Percentiles rank a stretch among this genome's conserved stretches.
These are phyloP conservation scores for Rhizopogon sp. DNA, from an alignment of 768 basidiomycete genomes.

Conservation along the genomic window DNA sequence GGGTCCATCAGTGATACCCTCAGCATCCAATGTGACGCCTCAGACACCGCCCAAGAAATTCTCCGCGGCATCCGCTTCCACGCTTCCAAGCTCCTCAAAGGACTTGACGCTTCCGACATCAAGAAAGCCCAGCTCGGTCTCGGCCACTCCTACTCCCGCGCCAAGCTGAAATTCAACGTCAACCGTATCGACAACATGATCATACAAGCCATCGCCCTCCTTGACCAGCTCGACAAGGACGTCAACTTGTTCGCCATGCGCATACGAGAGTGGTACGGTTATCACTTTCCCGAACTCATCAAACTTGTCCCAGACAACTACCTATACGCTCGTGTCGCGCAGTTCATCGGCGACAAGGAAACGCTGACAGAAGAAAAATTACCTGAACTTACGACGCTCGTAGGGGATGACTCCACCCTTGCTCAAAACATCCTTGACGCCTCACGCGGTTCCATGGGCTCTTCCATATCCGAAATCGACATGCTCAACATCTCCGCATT, in stretches of 20 bases:
- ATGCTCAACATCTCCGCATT: slow-evolving; percentile 94
- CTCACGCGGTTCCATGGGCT: slow-evolving; percentile 91
- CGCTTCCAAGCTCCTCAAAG: slow-evolving; percentile 81
- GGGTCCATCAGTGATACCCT: slow-evolving; percentile 72
- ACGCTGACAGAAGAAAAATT: slow-evolving; percentile 63
- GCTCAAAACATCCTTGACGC: slow-evolving; percentile 96
- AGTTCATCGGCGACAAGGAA: slow-evolving; percentile 90
- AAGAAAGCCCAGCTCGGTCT: slow-evolving; percentile 93
- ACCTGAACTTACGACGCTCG: slow-evolving; percentile 69
- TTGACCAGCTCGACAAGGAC: slow-evolving; percentile 99
- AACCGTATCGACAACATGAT: slow-evolving; percentile 99
- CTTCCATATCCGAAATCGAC: slow-evolving; percentile 85
- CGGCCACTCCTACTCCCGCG: slow-evolving; percentile 95
- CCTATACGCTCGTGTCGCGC: slow-evolving; percentile 79
- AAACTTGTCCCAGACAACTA: slow-evolving; percentile 91
- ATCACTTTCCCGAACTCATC: slow-evolving; percentile 97
- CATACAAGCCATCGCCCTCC: slow-evolving; percentile 96
- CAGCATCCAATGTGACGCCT: slow-evolving; percentile 71
- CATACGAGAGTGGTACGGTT: slow-evolving; percentile 97
- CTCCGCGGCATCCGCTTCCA: slow-evolving; percentile 92
- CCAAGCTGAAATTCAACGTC: slow-evolving; percentile 97
- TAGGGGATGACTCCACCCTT: slow-evolving; percentile 79
- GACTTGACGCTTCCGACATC: slow-evolving; percentile 84
- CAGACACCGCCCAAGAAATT: slow-evolving; percentile 76
- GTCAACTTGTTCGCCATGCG: slow-evolving; percentile 99